Evolutionary conservation across 2,329 filamentous ascomycete species (phyloP).

Genomic region (Aureobasidium lini): DNA sequence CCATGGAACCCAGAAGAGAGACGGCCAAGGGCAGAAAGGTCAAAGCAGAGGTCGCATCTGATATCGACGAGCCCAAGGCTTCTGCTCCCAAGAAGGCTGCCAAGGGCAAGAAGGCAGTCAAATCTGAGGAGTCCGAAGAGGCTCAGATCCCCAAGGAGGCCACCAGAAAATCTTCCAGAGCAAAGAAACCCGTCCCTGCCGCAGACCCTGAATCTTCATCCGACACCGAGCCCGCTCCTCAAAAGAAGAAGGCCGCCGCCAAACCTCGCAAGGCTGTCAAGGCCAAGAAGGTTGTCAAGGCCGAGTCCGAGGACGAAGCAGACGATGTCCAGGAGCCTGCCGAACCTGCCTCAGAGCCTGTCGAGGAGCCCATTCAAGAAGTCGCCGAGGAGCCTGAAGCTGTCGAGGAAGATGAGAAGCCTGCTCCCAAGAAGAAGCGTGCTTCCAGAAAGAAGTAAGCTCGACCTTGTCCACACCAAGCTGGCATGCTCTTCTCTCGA

Average conservation of each 20-base stretch:
- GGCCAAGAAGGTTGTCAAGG: constrained; percentile 4
- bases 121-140: not conserved
- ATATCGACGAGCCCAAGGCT: constrained; percentile 8
- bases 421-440: constrained; percentile 15
- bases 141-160: not conserved
- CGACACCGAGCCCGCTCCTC: not conserved
- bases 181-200: constrained; percentile 1
- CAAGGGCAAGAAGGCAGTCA: constrained; percentile 10
- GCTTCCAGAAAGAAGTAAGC: constrained; percentile 15
- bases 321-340: not conserved
- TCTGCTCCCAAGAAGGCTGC: constrained; percentile 6
- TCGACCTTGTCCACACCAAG: not conserved
- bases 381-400: not conserved
- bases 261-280: constrained; percentile 11
- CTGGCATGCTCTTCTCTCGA: not conserved
- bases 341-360: not conserved
- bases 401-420: constrained; percentile 8
- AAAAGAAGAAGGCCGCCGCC: constrained; percentile 11
- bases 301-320: constrained; percentile 1
- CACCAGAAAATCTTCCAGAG: constrained; percentile 1
- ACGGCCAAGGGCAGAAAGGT: constrained; percentile 14
- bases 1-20: constrained; percentile 18
- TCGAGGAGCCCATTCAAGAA: not conserved
- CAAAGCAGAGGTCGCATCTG: not conserved
- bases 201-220: not conserved